Base-by-base conservation (phyloP, 345 rosid genomes). In the Rubroshorea leprosula region DNA sequence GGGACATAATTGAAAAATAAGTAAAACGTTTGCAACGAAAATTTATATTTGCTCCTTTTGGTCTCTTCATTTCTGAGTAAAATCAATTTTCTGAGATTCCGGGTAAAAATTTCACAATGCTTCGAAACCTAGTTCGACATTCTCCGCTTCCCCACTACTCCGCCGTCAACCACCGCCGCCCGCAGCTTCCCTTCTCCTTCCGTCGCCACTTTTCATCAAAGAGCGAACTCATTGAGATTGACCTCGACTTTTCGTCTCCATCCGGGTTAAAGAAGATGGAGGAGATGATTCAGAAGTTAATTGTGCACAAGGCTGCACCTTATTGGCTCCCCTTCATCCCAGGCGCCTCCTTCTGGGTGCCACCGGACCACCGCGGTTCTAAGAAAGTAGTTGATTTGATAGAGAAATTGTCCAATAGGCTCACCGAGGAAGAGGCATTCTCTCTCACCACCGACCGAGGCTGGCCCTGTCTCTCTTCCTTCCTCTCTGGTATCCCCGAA, bases 271-370 rank as follows among this genome's bases (percentile, higher is more conserved):
- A 26, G 51, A 63, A 62, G 58, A 67, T 80, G 66, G 84, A 74
- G 71, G 81, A 73, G 23, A 60, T 76, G 15, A 39, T 80, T 43
- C 71, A 74, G 26, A 41, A 58, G 20, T 20, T 74, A 23, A 47
- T 66, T 47, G 71, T 76, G 29, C 64, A 52, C 50, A 72, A 67
- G 59, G 64, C 79, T 35, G 62, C 84, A 14, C 81, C 84, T 18
- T 75, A 76, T 57, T 80, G 84, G 84, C 73, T 80, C 38, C 84
- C 81, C 57, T 74, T 80, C 63, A 50, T 68, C 39, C 79, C 79
- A 5, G 84, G 75, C 15, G 55, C 79, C 45, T 76, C 84, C 54
- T 80, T 76, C 61, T 74, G 79, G 77, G 84, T 80, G 47, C 79
- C 84, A 24, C 74, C 68, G 5, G 49, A 39, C 6, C 41, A 25